Evolutionary conservation across 2,329 filamentous ascomycete species (phyloP).

Genomic region (Ophiocordyceps robertsii): DNA sequence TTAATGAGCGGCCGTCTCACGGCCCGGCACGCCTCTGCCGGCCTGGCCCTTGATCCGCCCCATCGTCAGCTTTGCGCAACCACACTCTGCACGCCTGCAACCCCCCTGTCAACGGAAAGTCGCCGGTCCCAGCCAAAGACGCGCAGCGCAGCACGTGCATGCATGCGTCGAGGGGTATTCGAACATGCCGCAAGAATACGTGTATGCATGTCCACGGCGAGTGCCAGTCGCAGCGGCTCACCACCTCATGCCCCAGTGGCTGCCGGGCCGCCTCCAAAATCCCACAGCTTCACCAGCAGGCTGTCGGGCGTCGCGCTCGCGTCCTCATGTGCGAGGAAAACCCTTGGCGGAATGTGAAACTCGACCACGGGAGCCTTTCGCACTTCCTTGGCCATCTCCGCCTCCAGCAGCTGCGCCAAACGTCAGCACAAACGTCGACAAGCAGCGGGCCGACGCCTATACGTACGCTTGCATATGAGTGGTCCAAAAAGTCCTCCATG

Average conservation of each 20-base stretch:
- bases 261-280: constrained; percentile 26
- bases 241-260: too few relatives aligned
- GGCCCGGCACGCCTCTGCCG: too few relatives aligned
- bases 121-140: too few relatives aligned
- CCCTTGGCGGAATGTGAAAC: constrained; percentile 81
- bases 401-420: constrained; percentile 55
- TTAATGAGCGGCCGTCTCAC: too few relatives aligned
- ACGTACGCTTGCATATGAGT: constrained; percentile 72
- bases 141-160: too few relatives aligned
- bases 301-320: constrained; percentile 35
- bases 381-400: constrained; percentile 69
- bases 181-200: neutral
- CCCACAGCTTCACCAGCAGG: constrained; percentile 47
- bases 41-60: too few relatives aligned
- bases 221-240: too few relatives aligned
- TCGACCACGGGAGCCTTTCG: constrained; percentile 83
- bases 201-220: constrained; percentile 16
- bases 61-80: too few relatives aligned
- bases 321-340: constrained; percentile 47
- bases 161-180: too few relatives aligned
- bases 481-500: constrained; percentile 93
- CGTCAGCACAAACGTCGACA: neutral
- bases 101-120: too few relatives aligned
- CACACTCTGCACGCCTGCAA: too few relatives aligned
- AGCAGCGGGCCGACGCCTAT: neutral